Evolutionary conservation across 2,329 filamentous ascomycete species (phyloP).

Genomic region (Rutstroemia sp.): DNA sequence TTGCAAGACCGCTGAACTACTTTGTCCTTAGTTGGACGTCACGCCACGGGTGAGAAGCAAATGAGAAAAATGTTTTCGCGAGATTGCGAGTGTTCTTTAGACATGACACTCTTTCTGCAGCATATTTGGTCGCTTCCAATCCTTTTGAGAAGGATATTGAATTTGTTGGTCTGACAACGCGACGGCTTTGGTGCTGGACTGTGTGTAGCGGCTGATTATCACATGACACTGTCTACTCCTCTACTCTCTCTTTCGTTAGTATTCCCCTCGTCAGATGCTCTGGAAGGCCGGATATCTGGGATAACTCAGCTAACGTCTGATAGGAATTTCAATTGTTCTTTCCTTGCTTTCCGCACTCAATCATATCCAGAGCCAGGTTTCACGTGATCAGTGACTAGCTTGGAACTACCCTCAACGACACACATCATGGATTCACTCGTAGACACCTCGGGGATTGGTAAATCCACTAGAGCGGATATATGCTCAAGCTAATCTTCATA

Average conservation of each 20-base stretch:
- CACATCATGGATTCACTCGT: conserved; percentile 5
- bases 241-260: background rate
- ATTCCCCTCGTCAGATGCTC: too few relatives aligned
- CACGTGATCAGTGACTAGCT: background rate
- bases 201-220: too few relatives aligned
- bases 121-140: background rate
- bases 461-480: background rate
- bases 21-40: background rate
- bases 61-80: background rate
- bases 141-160: too few relatives aligned
- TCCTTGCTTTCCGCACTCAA: background rate
- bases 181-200: too few relatives aligned
- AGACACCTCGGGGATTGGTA: conserved; percentile 9
- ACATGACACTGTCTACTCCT: background rate
- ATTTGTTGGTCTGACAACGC: too few relatives aligned
- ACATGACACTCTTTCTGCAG: background rate
- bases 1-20: conserved; percentile 3
- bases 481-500: conserved; percentile 3
- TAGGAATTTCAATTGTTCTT: background rate
- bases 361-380: background rate
- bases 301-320: too few relatives aligned
- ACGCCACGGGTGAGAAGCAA: background rate
- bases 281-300: too few relatives aligned
- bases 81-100: background rate
- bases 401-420: too few relatives aligned